A percentile compares a stretch with the other conserved stretches of the same genome.
Conservation (phyloP, 2,329 filamentous ascomycete genomes). For the Verticillium klebahnii region DNA sequence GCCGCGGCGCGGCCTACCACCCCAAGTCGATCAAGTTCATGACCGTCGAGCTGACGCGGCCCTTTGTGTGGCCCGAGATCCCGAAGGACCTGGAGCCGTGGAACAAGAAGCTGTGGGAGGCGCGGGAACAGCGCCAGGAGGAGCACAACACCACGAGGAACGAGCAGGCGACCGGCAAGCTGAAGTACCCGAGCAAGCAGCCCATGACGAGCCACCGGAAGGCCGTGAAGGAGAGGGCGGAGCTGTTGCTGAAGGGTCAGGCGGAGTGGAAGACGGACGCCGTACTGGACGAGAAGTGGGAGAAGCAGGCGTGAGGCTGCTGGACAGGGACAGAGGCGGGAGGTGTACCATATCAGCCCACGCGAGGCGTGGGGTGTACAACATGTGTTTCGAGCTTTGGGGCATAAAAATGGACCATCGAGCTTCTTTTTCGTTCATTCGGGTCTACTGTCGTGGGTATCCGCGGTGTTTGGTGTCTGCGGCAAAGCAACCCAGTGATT, state of each 20-base stretch:
- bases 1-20: slow-evolving; percentile 59
- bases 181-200: slow-evolving; percentile 33
- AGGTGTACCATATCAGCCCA: slow-evolving; percentile 14
- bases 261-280: slow-evolving; percentile 54
- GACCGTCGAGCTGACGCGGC: slow-evolving; percentile 83
- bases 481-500: slow-evolving; percentile 40
- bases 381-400: slow-evolving; percentile 7
- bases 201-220: slow-evolving; percentile 33
- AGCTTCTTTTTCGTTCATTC: background rate
- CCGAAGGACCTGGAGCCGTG: slow-evolving; percentile 60
- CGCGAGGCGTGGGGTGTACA: slow-evolving; percentile 13
- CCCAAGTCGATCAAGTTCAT: slow-evolving; percentile 80
- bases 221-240: slow-evolving; percentile 45
- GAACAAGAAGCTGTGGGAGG: slow-evolving; percentile 57
- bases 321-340: slow-evolving; percentile 5
- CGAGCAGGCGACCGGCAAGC: slow-evolving; percentile 22
- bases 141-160: slow-evolving; percentile 31
- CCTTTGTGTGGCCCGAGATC: slow-evolving; percentile 80
- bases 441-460: background rate
- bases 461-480: background rate
- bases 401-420: background rate
- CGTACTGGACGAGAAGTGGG: slow-evolving; percentile 43
- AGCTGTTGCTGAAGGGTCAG: slow-evolving; percentile 55
- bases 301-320: slow-evolving; percentile 17
- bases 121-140: slow-evolving; percentile 42